phyloP scores from a whole-genome alignment of 768 basidiomycete genomes.

The Agaricus blazei region DNA sequence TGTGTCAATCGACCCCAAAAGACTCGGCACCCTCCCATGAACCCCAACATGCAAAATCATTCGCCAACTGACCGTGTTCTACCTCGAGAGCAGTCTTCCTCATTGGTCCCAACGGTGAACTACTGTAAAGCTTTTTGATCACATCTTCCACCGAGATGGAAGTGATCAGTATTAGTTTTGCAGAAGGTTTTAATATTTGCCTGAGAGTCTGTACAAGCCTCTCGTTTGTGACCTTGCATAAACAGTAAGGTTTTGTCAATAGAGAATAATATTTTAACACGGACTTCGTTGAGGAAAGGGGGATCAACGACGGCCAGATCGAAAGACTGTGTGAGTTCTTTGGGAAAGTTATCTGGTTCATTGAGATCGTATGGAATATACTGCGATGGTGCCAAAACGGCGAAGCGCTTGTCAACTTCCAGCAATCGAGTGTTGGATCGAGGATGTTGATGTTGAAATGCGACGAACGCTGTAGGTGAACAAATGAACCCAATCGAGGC shows the following conservation, averaged over 20 bases:
- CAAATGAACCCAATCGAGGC: constrained; percentile 38
- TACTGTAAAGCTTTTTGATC: constrained; percentile 28
- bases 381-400: constrained; percentile 31
- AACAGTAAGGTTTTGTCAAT: neutral
- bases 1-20: constrained; percentile 17
- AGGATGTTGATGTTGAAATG: constrained; percentile 35
- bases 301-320: constrained; percentile 40
- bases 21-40: constrained; percentile 35
- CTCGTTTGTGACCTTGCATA: constrained; percentile 30
- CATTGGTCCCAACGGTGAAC: constrained; percentile 34
- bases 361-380: constrained; percentile 41
- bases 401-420: constrained; percentile 39
- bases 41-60: constrained; percentile 41
- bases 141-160: constrained; percentile 32
- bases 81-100: constrained; percentile 26
- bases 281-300: constrained; percentile 41
- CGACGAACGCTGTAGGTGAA: constrained; percentile 44
- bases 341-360: constrained; percentile 35
- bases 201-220: constrained; percentile 32
- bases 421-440: constrained; percentile 29
- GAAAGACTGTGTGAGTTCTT: constrained; percentile 22
- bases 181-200: constrained; percentile 34
- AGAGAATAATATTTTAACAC: constrained; percentile 8
- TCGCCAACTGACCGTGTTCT: constrained; percentile 32
- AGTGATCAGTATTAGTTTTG: constrained; percentile 34